A percentile compares a stretch with the other conserved stretches of the same genome.
Evolutionary conservation across 805 yeast species (phyloP).

Genomic region (Cyberlindnera amylophila): DNA sequence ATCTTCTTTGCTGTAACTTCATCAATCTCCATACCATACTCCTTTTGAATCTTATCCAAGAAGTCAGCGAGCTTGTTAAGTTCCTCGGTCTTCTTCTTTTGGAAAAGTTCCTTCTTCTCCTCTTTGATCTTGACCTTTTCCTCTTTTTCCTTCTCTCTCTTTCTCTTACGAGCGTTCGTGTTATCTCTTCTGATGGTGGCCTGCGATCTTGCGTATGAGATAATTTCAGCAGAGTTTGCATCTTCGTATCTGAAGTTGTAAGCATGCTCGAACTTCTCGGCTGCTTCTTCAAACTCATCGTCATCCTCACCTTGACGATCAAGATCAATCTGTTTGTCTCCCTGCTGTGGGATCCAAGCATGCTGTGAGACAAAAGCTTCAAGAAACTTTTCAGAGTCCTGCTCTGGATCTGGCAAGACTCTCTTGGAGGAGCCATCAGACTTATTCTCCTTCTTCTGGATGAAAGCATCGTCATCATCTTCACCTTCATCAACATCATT

Average conservation of each 20-base stretch:
- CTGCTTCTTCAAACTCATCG: slow-evolving; percentile 88
- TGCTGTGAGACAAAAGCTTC: slow-evolving; percentile 66
- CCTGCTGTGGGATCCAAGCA: slow-evolving; percentile 84
- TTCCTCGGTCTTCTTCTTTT: slow-evolving; percentile 71
- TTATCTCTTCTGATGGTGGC: slow-evolving; percentile 85
- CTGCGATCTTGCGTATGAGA: slow-evolving; percentile 91
- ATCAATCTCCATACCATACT: slow-evolving; percentile 45
- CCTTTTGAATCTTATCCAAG: slow-evolving; percentile 37
- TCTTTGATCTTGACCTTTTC: slow-evolving; percentile 46
- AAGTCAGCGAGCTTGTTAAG: slow-evolving; percentile 75
- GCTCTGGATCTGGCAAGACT: slow-evolving; percentile 60
- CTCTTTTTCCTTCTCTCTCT: slow-evolving; percentile 68
- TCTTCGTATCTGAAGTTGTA: slow-evolving; percentile 95
- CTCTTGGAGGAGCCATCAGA: slow-evolving; percentile 22
- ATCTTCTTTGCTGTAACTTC: slow-evolving; percentile 60
- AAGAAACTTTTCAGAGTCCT: slow-evolving; percentile 66
- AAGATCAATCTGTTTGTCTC: slow-evolving; percentile 52
- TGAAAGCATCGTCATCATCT: slow-evolving; percentile 39
- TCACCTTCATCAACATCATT: slow-evolving; percentile 39
- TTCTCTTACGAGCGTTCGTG: slow-evolving; percentile 65
- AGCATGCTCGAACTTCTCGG: slow-evolving; percentile 85
- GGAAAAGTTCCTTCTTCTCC: slow-evolving; percentile 56
- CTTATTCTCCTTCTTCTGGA: slow-evolving; percentile 47
- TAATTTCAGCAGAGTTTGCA: slow-evolving; percentile 83
- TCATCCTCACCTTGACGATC: slow-evolving; percentile 53